Percentiles rank a stretch among this genome's conserved stretches.
Conservation (phyloP, 2,329 filamentous ascomycete species). For the Aureobasidium leucospermi region DNA sequence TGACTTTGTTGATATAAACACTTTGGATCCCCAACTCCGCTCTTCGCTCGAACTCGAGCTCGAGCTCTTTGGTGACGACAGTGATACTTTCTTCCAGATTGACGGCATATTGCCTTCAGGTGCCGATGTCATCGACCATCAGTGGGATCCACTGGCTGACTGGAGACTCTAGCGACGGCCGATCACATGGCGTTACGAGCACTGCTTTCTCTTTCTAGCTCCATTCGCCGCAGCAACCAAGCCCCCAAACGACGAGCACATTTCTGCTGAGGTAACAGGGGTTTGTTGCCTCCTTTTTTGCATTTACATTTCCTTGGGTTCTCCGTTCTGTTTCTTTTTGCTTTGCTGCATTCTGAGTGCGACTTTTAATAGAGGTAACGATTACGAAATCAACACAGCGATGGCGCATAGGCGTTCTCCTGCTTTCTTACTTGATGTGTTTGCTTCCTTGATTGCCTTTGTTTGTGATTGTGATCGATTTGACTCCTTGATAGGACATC, state of each 20-base stretch:
- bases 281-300: not conserved
- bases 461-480: too few species aligned
- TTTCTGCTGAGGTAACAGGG: not conserved
- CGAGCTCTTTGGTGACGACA: not conserved
- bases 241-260: not conserved
- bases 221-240: not conserved
- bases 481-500: too few species aligned
- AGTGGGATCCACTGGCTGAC: not conserved
- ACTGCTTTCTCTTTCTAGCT: not conserved
- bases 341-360: not conserved
- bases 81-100: not conserved
- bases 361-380: not conserved
- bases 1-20: not conserved
- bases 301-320: not conserved
- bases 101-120: not conserved
- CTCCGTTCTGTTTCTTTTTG: not conserved
- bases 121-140: not conserved
- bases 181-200: not conserved
- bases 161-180: not conserved
- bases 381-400: not conserved
- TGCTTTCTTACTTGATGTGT: not conserved
- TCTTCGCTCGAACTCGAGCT: not conserved
- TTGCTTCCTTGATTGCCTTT: too few species aligned
- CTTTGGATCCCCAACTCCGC: not conserved
- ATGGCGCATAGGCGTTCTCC: not conserved